phyloP scores from a whole-genome alignment of 768 basidiomycete genomes.

The Lenzites betulinus region DNA sequence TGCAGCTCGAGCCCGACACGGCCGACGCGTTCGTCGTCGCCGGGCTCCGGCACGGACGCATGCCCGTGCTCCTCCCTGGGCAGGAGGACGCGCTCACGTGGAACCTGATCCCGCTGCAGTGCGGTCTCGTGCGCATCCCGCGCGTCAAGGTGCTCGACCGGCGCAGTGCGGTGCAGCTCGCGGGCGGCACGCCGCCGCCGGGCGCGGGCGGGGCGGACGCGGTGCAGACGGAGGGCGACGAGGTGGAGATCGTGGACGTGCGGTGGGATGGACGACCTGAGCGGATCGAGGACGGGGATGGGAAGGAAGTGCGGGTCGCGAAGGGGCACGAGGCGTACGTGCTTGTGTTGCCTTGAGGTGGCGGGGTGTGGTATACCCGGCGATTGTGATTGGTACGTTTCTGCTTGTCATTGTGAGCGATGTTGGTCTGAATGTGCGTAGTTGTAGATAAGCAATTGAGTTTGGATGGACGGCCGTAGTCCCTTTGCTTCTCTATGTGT shows the following conservation, averaged over 20 bases:
- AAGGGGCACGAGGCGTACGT: conserved; percentile 7
- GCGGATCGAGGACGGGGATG: conserved; percentile 29
- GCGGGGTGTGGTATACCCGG: not conserved
- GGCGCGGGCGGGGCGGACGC: conserved; percentile 30
- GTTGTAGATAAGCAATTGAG: not conserved
- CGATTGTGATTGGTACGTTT: not conserved
- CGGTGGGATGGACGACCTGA: conserved; percentile 41
- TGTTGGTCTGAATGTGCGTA: not conserved
- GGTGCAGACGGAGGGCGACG: conserved; percentile 44
- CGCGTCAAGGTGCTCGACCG: conserved; percentile 59
- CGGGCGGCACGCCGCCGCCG: conserved; percentile 1
- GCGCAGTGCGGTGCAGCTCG: conserved; percentile 39
- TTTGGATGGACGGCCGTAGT: not conserved
- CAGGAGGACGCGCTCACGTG: conserved; percentile 66
- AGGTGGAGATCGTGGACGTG: conserved; percentile 56
- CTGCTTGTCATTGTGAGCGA: no score
- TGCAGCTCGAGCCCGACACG: conserved; percentile 70
- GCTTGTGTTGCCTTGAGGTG: conserved; percentile 6
- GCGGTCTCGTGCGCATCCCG: conserved; percentile 67
- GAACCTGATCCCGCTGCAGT: conserved; percentile 73
- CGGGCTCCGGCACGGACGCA: conserved; percentile 64
- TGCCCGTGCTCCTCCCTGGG: conserved; percentile 76
- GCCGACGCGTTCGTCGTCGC: conserved; percentile 81
- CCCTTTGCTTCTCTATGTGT: not conserved
- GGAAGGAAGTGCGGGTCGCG: not conserved